These are phyloP conservation scores for Salmacisia buchloeana DNA, from an alignment of 1,284 basidiomycete genomes.

Conservation along the genomic window DNA sequence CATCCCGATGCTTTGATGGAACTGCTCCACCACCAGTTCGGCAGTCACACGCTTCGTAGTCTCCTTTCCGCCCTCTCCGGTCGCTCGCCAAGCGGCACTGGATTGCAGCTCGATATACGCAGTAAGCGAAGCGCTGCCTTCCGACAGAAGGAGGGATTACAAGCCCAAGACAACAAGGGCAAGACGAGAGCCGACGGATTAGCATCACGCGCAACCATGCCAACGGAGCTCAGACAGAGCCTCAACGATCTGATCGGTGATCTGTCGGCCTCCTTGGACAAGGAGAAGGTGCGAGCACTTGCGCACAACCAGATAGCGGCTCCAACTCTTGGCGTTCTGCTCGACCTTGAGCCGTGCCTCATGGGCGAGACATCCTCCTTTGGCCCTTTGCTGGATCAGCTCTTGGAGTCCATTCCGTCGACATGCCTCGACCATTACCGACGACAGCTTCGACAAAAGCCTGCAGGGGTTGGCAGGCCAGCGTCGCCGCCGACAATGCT, in stretches of 20 bases:
- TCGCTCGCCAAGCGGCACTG: too few relatives aligned
- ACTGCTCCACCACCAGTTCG: slow-evolving; percentile 34
- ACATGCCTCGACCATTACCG: slow-evolving; percentile 8
- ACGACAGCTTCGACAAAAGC: not conserved
- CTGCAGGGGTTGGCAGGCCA: not conserved
- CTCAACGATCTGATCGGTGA: not conserved
- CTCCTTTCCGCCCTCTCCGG: slow-evolving; percentile 37
- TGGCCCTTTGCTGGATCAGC: slow-evolving; percentile 26
- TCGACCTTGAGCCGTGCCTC: slow-evolving; percentile 21
- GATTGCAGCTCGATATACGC: slow-evolving; percentile 22
- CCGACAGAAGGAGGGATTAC: slow-evolving; percentile 21
- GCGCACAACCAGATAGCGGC: slow-evolving; percentile 31
- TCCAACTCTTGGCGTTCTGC: slow-evolving; percentile 36
- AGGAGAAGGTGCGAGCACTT: slow-evolving; percentile 15
- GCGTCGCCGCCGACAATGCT: not conserved
- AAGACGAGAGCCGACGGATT: not conserved
- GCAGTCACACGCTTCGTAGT: slow-evolving; percentile 39
- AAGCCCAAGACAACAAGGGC: not conserved
- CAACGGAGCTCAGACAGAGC: not conserved
- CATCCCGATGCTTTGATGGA: slow-evolving; percentile 9
- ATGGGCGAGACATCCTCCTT: not conserved
- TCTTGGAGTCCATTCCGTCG: slow-evolving; percentile 26
- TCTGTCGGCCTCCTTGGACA: not conserved
- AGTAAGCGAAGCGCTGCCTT: slow-evolving; percentile 40
- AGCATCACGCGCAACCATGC: not conserved